Base-by-base conservation (phyloP, 2,329 filamentous ascomycete genomes). In the Exophiala viscosa region DNA sequence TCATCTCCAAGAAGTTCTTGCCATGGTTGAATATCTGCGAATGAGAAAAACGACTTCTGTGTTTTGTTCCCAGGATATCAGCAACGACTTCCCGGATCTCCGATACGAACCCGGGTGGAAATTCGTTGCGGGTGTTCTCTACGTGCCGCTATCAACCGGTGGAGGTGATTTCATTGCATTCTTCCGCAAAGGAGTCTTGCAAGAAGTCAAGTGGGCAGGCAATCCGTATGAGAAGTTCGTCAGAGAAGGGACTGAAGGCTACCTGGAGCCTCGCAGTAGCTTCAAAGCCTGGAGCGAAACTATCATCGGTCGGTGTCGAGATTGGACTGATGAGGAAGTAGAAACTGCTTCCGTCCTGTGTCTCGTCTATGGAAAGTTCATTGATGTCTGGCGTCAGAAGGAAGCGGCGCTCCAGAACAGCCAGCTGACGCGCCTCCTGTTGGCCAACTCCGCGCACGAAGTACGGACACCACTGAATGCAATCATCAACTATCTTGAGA, bases 401-500 rank as follows among this genome's bases (percentile, higher is more conserved):
- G 90, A 96, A 67, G 86, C 85, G 1, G 88, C 88, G 0, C 66
- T 95, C 54, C 86, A 95, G 62, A 92, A 77, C 65, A 95, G 87
- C 60, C 86, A 91, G 54, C 75, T 96, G 2, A 95, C 89, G 0
- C 78, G 83, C 42, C 70, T 96, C 3, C 71, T 96, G 1, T 75
- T 96, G 17, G 88, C 90, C 3, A 95, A 96, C 60, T 95, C 90
- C 0, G 90, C 90, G 0, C 91, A 96, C 59, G 90, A 96, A 72
- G 89, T 96, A 7, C 85, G 91, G 45, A 96, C 90, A 0, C 90
- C 90, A 0, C 73, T 96, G 2, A 96, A 96, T 64, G 90, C 90
- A 13, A 95, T 96, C 64, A 95, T 96, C 69, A 96, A 96, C 62
- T 96, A 95, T 61, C 79, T 96, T 1, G 90, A 96, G 62, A 95